These are phyloP conservation scores for Amylostereum chailletii DNA, from an alignment of 1,284 basidiomycete species.

Conservation along the genomic window DNA sequence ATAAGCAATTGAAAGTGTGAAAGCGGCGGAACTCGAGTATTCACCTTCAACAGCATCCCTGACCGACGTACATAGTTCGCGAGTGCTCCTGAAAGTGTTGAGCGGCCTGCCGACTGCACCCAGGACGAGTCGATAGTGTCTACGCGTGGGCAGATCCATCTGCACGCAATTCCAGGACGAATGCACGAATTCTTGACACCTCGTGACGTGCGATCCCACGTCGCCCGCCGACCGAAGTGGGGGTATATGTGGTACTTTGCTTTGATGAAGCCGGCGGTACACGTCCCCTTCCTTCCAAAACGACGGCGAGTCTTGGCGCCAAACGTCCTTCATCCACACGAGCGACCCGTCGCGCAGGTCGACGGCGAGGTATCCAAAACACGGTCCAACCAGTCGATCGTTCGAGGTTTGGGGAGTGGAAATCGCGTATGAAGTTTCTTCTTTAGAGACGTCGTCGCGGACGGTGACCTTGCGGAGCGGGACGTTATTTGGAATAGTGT, in stretches of 20 bases:
- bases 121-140: neutral
- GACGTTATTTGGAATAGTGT: neutral
- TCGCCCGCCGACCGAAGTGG: neutral
- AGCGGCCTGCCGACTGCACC: neutral
- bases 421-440: neutral
- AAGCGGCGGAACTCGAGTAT: neutral
- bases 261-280: neutral
- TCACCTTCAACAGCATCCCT: conserved; percentile 2
- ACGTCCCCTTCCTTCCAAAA: neutral
- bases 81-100: neutral
- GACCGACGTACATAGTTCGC: neutral
- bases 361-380: neutral
- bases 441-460: neutral
- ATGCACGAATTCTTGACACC: neutral
- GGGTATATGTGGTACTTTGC: neutral
- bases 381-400: neutral
- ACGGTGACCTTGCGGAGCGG: neutral
- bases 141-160: neutral
- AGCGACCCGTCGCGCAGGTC: neutral
- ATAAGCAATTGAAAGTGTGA: neutral
- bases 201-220: neutral
- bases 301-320: neutral
- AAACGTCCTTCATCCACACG: neutral
- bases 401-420: neutral
- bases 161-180: too few relatives aligned